Conservation (phyloP, 768 basidiomycete genomes). For the Suillus subalutaceus region DNA sequence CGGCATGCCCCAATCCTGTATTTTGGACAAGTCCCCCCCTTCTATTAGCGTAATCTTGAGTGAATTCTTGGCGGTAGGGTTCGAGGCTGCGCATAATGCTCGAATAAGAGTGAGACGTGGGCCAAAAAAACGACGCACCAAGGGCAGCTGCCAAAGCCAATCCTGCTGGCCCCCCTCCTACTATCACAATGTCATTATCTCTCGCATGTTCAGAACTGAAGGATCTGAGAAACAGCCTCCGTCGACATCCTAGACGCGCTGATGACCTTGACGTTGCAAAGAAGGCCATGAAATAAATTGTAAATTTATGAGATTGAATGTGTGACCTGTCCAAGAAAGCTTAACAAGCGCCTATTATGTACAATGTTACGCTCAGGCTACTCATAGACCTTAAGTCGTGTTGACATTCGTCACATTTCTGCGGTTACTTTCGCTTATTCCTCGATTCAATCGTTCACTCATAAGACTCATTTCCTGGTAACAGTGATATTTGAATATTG, state of each 20-base stretch:
- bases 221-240: conserved; percentile 13
- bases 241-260: conserved; percentile 13
- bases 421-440: background rate
- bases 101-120: background rate
- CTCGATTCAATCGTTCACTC: background rate
- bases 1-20: conserved; percentile 65
- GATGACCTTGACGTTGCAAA: conserved; percentile 12
- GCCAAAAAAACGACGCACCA: conserved; percentile 46
- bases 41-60: conserved; percentile 78
- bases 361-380: background rate
- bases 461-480: background rate
- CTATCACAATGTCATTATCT: conserved; percentile 87
- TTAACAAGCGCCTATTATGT: background rate
- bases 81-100: conserved; percentile 48
- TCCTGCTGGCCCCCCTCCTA: conserved; percentile 93
- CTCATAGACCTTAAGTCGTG: too few relatives aligned
- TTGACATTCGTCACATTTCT: background rate
- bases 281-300: conserved; percentile 15
- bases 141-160: conserved; percentile 88
- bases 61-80: conserved; percentile 49
- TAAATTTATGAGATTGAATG: background rate
- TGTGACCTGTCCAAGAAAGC: background rate
- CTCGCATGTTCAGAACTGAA: conserved; percentile 32
- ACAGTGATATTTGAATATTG: background rate
- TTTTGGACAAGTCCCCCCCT: conserved; percentile 71